Base-by-base conservation (phyloP, 2,329 filamentous ascomycete species). In the Biscogniauxia marginata region DNA sequence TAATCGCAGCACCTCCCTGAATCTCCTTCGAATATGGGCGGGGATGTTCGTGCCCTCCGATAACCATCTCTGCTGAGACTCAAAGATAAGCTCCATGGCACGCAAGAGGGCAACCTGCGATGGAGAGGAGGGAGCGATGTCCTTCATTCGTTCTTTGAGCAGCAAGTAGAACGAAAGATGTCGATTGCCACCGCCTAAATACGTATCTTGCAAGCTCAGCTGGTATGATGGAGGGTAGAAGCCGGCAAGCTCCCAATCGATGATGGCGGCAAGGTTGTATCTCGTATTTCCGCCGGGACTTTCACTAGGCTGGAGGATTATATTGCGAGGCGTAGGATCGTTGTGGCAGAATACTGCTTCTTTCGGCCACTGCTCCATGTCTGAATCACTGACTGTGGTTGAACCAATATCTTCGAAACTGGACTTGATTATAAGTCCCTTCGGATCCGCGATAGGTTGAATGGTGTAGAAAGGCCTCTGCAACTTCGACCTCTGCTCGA, bases 291-390 rank as follows among this genome's bases (percentile, higher is more conserved):
- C 44, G 34, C 19, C 48, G 22, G 25, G 45, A 47, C 46, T 49
- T n/a, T 24, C 24, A 51, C 43, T 11, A 24, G 51, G 1, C 23
- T 51, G 52, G 22, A 57, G 16, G 16, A 60, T 65, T 44, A 65
- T 39, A 20, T 65, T 64, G 58, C 58, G 52, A 39, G 61, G 58
- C 25, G 20, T 63, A 45, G 58, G 59, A 51, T 64, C 59, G 56
- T 64, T 64, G 55, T 65, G 62, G 62, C 62, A 65, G 49, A 64
- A 48, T 9, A 65, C 60, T 24, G 61, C 61, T 63, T 65, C 62
- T 53, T 30, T 45, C 46, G 57, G 50, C 62, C 61, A 63, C 52
- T 61, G 55, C 7, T 58, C 55, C 23, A 63, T 61, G 24, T 62
- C 59, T 21, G 61, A 60, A 8, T 59, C 56, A 30, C 51, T 55